Evolutionary conservation across 2,329 filamentous ascomycete genomes (phyloP), one percentile per base, ranked within the genome.

Genomic region (Fusarium oligoseptatum): DNA sequence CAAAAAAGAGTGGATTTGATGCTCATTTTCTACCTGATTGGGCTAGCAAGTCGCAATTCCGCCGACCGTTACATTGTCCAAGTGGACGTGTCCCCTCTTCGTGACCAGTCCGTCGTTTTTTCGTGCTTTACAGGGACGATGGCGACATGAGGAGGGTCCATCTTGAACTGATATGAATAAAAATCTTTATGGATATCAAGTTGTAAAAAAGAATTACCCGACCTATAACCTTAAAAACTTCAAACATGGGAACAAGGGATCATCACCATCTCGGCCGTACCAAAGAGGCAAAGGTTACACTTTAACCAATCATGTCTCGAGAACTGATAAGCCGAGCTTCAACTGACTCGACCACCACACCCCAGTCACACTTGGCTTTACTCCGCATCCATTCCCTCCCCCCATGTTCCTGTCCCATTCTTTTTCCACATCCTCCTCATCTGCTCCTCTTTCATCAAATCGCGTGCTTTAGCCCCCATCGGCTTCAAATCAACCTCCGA

Each of bases 81-180:
- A 66, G 58, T 69, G 64, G 29, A 43, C 45, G 56, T 43, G 58
- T 57, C 73, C 72, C 64, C 57, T 68, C 74, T 71, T 63, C 67
- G 17, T 20, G 39, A n/a, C 15, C 22, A 27, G 56, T 41, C 60
- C 39, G 45, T 64, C 27, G 41, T 45, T 64, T 34, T 34, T 74
- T 76, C 73, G 73, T 76, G 73, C 73, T 75, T 32, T 65, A 45
- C 73, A 69, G 71, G 73, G 67, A 32, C 67, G 45, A 76, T 75
- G 73, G 73, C 70, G 73, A 75, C 73, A 76, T 75, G 29, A 75
- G 27, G 34, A 34, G 27, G 48, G 17, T 20, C 52, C 61, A 41
- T 45, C 45, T 60, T 11, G 22, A 27, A 50, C 10, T 32, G 10
- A 14, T 32, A 20, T 61, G 29, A 29, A 48, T 14, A 32, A 24